Conservation (phyloP, 202 grass and related monocot genomes). For the Digitaria exilis region DNA sequence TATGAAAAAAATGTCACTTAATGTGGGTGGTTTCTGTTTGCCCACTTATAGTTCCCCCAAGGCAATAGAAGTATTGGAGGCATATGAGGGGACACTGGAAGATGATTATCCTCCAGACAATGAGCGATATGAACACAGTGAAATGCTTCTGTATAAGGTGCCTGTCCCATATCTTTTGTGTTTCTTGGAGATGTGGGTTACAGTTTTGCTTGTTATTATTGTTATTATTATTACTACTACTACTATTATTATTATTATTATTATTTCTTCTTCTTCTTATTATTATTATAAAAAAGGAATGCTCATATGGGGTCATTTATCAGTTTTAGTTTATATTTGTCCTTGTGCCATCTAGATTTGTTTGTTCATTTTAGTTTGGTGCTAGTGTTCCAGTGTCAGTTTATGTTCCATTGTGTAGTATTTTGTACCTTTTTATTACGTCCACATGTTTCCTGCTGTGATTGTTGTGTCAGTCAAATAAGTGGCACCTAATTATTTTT, state of each 20-base stretch:
- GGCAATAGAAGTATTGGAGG: conserved; percentile 96
- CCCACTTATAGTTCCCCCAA: conserved; percentile 68
- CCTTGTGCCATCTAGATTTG: conserved; percentile 7
- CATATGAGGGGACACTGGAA: conserved; percentile 96
- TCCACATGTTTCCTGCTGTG: background rate
- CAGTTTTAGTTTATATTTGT: background rate
- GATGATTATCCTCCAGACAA: conserved; percentile 99
- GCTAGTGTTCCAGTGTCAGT: background rate
- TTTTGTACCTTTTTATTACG: background rate
- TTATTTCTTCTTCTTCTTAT: no score
- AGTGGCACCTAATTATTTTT: background rate
- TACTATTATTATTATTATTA: no score
- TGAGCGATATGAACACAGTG: conserved; percentile 94
- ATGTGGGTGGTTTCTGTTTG: conserved; percentile 22
- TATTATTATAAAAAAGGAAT: no score
- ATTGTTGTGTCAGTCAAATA: conserved; percentile 4
- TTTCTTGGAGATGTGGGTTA: conserved; percentile 11
- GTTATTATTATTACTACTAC: background rate
- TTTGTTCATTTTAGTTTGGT: conserved; percentile 6
- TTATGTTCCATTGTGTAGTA: conserved; percentile 3
- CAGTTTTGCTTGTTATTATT: background rate
- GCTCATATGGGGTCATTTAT: background rate
- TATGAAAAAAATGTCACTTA: conserved; percentile 13
- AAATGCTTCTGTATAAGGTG: conserved; percentile 99
- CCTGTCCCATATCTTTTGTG: conserved; percentile 13